A percentile compares a stretch with the other conserved stretches of the same genome.
phyloP scores from a whole-genome alignment of 116 monocot genomes.

The Dioscorea cayenensis region DNA sequence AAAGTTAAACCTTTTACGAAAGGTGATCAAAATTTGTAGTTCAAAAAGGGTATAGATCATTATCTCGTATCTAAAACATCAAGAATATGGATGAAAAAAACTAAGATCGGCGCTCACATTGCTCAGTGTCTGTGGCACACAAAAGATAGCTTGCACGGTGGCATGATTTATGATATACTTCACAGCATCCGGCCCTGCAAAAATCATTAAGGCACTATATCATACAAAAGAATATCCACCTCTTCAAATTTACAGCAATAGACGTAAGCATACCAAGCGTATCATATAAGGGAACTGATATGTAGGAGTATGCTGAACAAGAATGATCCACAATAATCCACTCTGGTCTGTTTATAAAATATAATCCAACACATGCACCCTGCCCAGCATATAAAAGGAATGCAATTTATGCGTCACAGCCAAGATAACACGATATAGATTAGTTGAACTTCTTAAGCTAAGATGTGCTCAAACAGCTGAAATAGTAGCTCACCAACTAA shows the following conservation, averaged over 20 bases:
- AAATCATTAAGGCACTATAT: neutral
- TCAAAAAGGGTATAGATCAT: no score
- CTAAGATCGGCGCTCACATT: constrained; percentile 40
- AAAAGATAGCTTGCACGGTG: constrained; percentile 74
- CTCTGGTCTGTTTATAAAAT: constrained; percentile 95
- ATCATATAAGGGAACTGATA: constrained; percentile 96
- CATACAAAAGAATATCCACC: neutral
- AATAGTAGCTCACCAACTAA: no score
- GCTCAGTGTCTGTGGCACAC: constrained; percentile 78
- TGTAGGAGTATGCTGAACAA: constrained; percentile 85
- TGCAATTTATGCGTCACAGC: neutral
- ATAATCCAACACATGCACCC: constrained; percentile 82
- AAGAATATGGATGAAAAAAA: neutral
- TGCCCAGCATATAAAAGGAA: constrained; percentile 18
- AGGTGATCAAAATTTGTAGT: no score
- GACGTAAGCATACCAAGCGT: constrained; percentile 71
- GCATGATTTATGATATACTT: constrained; percentile 92
- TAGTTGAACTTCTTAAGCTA: neutral
- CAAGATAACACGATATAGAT: neutral
- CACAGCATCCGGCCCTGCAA: constrained; percentile 97
- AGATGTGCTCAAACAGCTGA: no score
- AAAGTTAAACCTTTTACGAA: no score
- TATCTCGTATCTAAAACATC: neutral
- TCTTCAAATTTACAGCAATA: neutral
- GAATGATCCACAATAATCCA: constrained; percentile 98